Evolutionary conservation across 768 basidiomycete species (phyloP).

Genomic region (Trametes cingulata): DNA sequence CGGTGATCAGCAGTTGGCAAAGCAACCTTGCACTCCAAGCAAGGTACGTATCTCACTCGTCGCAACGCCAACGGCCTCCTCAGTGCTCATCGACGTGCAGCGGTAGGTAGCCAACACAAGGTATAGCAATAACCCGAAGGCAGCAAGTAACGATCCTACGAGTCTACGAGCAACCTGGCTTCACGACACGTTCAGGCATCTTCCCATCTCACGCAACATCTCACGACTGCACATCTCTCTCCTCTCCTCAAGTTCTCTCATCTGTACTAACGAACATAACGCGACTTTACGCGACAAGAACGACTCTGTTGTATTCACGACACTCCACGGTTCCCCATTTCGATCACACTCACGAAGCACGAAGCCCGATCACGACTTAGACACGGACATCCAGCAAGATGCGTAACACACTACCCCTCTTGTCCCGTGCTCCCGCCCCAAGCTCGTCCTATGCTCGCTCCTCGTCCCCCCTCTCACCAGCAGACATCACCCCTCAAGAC

Average conservation of each 20-base stretch:
- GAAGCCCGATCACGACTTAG: conserved; percentile 20
- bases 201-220: conserved; percentile 18
- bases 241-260: conserved; percentile 7
- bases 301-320: conserved; percentile 27
- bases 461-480: conserved; percentile 16
- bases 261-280: conserved; percentile 20
- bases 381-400: conserved; percentile 22
- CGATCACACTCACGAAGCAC: conserved; percentile 4
- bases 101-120: conserved; percentile 26
- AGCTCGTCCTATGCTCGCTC: conserved; percentile 23
- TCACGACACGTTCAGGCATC: conserved; percentile 20
- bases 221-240: conserved; percentile 23
- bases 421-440: conserved; percentile 27
- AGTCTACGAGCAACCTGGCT: conserved; percentile 19
- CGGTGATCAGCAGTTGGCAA: conserved; percentile 18
- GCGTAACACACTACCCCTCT: conserved; percentile 29
- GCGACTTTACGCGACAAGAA: conserved; percentile 16
- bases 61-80: background rate
- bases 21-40: conserved; percentile 24
- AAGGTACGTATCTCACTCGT: conserved; percentile 14
- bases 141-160: conserved; percentile 28
- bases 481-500: conserved; percentile 31
- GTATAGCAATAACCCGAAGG: conserved; percentile 10
- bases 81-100: conserved; percentile 6
- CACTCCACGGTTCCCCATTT: conserved; percentile 15